Evolutionary conservation across 768 basidiomycete species (phyloP).

Genomic region (Tricholoma furcatifolium): DNA sequence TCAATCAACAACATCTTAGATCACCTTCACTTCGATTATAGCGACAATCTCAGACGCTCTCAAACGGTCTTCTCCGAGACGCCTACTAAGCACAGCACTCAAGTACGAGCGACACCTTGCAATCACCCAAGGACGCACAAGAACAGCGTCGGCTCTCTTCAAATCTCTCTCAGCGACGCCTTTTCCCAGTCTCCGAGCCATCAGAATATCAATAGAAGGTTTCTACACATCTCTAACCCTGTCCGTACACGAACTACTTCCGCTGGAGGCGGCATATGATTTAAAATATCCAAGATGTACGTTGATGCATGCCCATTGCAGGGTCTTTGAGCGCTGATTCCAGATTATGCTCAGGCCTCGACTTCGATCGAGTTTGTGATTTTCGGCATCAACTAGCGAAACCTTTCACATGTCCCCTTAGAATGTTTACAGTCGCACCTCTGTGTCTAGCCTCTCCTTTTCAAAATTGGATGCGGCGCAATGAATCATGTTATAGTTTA

Average conservation of each 20-base stretch:
- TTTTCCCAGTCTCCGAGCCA: not conserved
- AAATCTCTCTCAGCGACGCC: not conserved
- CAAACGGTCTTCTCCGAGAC: too few species aligned
- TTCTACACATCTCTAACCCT: constrained; percentile 10
- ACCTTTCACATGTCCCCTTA: too few species aligned
- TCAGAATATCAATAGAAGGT: constrained; percentile 1
- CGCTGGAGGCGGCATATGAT: constrained; percentile 24
- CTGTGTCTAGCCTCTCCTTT: too few species aligned
- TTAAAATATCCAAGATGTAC: not conserved
- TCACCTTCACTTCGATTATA: too few species aligned
- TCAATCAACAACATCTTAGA: too few species aligned
- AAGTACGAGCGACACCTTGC: not conserved
- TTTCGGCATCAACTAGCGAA: too few species aligned
- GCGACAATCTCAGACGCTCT: too few species aligned
- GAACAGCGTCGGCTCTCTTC: not conserved
- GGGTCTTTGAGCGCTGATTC: not conserved
- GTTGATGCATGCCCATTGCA: not conserved
- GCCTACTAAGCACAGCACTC: not conserved
- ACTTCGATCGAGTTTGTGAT: too few species aligned
- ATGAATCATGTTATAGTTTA: too few species aligned
- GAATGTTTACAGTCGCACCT: too few species aligned
- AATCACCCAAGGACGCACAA: not conserved
- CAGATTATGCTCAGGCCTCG: too few species aligned
- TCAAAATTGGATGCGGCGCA: too few species aligned
- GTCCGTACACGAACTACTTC: constrained; percentile 22